These are phyloP conservation scores for Cyclostephanos tholiformis DNA, from an alignment of 108 stramenopile genomes.

Conservation along the genomic window DNA sequence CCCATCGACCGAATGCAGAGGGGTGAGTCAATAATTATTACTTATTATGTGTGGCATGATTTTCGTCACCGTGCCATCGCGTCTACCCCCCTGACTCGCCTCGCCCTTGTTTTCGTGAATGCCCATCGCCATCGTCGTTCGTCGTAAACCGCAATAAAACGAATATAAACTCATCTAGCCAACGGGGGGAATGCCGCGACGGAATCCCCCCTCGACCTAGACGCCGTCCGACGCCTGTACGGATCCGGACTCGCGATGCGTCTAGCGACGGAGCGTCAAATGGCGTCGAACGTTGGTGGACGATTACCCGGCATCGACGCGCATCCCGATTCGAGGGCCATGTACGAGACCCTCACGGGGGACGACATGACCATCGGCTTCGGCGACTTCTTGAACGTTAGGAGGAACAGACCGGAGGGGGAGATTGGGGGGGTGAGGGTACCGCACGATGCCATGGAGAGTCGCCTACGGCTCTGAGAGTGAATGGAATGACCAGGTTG, in stretches of 20 bases:
- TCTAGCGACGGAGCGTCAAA: conserved; percentile 78
- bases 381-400: conserved; percentile 72
- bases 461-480: conserved; percentile 69
- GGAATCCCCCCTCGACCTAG: conserved; percentile 54
- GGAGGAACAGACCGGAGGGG: conserved; percentile 60
- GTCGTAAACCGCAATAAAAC: not conserved
- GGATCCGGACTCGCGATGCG: conserved; percentile 87
- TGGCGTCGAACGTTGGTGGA: conserved; percentile 64
- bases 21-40: conserved; percentile 33
- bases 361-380: conserved; percentile 74
- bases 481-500: not conserved
- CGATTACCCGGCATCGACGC: conserved; percentile 60
- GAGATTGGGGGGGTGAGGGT: conserved; percentile 33
- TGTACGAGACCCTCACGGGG: conserved; percentile 80
- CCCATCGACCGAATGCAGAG: conserved; percentile 83
- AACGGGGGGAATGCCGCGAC: conserved; percentile 30
- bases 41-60: not conserved
- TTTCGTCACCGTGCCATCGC: conserved; percentile 10
- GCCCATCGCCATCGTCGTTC: not conserved
- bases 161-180: not conserved
- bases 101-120: not conserved
- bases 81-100: not conserved
- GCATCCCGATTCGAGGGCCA: conserved; percentile 55
- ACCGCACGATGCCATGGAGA: conserved; percentile 75
- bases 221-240: conserved; percentile 78